Conservation (phyloP, 345 rosid species). For the Pugionium cornutum region DNA sequence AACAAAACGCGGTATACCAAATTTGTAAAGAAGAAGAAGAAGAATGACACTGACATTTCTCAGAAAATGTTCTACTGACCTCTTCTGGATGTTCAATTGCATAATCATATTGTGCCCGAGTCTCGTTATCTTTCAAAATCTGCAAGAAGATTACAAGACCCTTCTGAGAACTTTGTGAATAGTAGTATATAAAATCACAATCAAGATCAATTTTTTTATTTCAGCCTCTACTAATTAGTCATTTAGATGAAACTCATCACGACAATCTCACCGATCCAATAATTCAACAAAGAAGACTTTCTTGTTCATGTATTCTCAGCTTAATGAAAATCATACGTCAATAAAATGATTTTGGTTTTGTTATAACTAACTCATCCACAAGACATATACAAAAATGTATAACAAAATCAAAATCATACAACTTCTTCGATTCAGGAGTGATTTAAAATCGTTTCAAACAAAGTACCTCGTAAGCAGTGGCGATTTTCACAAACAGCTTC, state of each 20-base stretch:
- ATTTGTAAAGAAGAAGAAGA: not conserved
- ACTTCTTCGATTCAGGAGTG: not conserved
- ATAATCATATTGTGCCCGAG: conserved; percentile 90
- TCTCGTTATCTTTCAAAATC: conserved; percentile 97
- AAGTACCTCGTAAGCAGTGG: conserved; percentile 95
- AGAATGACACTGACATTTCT: conserved; percentile 7
- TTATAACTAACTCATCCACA: conserved; percentile 1
- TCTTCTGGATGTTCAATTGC: conserved; percentile 95
- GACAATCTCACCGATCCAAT: conserved; percentile 3
- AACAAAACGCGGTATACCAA: not conserved
- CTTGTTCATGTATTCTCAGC: not conserved
- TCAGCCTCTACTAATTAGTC: not conserved
- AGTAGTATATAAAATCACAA: not conserved
- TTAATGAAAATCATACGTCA: not conserved
- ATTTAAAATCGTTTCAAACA: not conserved
- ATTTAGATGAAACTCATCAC: conserved; percentile 1
- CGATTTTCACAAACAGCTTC: conserved; percentile 85
- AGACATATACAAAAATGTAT: not conserved
- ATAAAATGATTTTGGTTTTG: not conserved
- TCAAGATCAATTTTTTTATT: not conserved
- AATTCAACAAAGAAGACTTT: no score
- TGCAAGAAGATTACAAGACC: conserved; percentile 31
- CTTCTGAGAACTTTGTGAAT: conserved; percentile 10
- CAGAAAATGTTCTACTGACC: conserved; percentile 44
- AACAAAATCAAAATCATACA: not conserved